phyloP scores from a whole-genome alignment of 805 yeast species.

The Saccharomycopsis babjevae region DNA sequence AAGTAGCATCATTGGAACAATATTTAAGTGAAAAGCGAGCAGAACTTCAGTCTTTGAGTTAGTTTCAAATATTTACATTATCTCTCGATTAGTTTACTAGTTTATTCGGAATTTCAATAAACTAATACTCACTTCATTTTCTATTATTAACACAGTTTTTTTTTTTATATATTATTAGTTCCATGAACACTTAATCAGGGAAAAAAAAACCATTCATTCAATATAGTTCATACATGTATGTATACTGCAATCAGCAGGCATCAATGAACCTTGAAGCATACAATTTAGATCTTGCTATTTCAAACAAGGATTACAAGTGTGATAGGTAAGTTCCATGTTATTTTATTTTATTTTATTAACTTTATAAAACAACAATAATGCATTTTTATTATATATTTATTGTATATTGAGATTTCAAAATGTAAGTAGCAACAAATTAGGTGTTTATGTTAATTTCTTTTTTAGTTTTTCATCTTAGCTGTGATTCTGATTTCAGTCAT shows the following conservation, averaged over 20 bases:
- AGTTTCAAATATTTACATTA: slow-evolving; percentile 25
- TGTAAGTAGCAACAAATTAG: neutral
- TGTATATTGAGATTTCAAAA: neutral
- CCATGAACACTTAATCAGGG: neutral
- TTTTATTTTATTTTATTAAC: neutral
- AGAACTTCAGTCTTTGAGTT: slow-evolving; percentile 44
- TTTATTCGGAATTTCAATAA: neutral
- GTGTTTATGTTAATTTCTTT: neutral
- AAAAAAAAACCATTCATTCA: neutral
- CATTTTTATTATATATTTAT: neutral
- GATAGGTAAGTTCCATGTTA: neutral
- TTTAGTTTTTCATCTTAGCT: neutral
- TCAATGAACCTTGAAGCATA: neutral
- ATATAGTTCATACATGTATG: neutral
- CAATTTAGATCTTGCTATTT: neutral
- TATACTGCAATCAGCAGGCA: neutral
- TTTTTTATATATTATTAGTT: neutral
- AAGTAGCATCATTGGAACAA: slow-evolving; percentile 61
- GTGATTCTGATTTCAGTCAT: neutral
- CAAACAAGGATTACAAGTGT: neutral
- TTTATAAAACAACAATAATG: neutral
- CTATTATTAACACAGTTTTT: neutral
- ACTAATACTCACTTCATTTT: neutral
- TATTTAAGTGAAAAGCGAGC: slow-evolving; percentile 50
- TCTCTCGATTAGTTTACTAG: neutral